Evolutionary conservation across 2,329 filamentous ascomycete species (phyloP).

Genomic region (Amylocarpus encephaloides): DNA sequence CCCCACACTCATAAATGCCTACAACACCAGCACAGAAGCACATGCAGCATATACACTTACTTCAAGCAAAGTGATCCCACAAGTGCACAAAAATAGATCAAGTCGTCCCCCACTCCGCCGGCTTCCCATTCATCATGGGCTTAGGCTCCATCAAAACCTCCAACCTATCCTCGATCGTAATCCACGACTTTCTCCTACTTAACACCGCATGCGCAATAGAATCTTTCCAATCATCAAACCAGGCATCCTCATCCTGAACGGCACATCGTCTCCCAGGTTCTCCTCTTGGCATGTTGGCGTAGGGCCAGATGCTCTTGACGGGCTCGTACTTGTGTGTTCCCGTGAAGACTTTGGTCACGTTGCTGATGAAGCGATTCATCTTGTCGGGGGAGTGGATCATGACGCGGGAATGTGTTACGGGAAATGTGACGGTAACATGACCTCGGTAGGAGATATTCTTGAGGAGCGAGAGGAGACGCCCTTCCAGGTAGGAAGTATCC

Average conservation of each 20-base stretch:
- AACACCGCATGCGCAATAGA: constrained; percentile 37
- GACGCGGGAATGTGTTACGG: constrained; percentile 44
- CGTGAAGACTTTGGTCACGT: constrained; percentile 44
- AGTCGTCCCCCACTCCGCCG: background rate
- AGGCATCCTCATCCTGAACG: constrained; percentile 50
- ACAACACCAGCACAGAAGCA: too few species aligned
- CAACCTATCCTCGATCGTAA: constrained; percentile 29
- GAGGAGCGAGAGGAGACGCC: constrained; percentile 46
- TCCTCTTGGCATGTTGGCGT: constrained; percentile 42
- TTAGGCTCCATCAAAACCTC: constrained; percentile 28
- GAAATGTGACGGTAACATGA: constrained; percentile 42
- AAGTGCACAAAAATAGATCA: background rate
- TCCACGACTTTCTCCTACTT: constrained; percentile 23
- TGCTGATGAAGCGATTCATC: constrained; percentile 49
- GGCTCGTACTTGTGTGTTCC: constrained; percentile 51
- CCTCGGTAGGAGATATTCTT: constrained; percentile 46
- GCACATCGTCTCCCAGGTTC: constrained; percentile 39
- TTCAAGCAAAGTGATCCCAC: too few species aligned
- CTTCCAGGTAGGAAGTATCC: constrained; percentile 49
- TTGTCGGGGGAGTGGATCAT: constrained; percentile 46
- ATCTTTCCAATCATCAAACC: constrained; percentile 49
- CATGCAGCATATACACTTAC: too few species aligned
- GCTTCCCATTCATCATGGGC: constrained; percentile 7
- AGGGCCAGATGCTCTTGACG: constrained; percentile 51
- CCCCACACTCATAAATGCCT: too few species aligned